Evolutionary conservation across 306 rosid genomes (phyloP), one percentile per base, ranked within the genome.

Genomic region (Prunus fruticosa): DNA sequence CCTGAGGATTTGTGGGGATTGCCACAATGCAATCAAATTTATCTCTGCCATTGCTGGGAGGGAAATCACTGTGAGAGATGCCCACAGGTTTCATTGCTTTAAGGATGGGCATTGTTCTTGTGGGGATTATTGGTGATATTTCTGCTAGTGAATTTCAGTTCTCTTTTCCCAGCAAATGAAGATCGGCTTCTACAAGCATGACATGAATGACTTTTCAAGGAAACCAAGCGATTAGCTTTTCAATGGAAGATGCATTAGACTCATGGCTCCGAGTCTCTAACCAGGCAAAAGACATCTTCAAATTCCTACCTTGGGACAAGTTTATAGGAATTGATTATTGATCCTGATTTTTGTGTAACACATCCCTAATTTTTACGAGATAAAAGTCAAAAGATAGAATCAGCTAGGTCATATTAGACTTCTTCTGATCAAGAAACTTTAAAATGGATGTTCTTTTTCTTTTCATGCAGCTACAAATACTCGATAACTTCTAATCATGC

Each of bases 1-100:
- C 81, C 86, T 91, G 69, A 82, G 98, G 77, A 93, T 91, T 46
- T 90, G 98, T 77, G 88, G 95, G 70, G 96, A 93, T 81, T 93
- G 96, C 74, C 98, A 93, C 82, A 93, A 85, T 32, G 94, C 95
- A 49, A 87, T 91, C 74, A 91, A 91, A 74, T 85, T 76, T 76
- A 88, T 93, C 62, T 89, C 98, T 10, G 82, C 80, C 46, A 74
- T 86, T 74, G 68, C 87, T 19, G 83, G 87, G 45, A 85, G 98
- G 81, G 93, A 91, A 85, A 91, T 93, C 79, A 88, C 93, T 16
- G 87, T 91, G 76, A 91, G 93, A 78, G 96, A 91, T 78, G 46
- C 88, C 68, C 88, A 89, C 63, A 82, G 98, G 78, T 93, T 93
- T 82, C 97, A 91, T 65, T 88, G 91, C 86, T 93, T 93, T 27